These are phyloP conservation scores for Penicillium chermesinum DNA, from an alignment of 495 filamentous ascomycete genomes.

Conservation along the genomic window DNA sequence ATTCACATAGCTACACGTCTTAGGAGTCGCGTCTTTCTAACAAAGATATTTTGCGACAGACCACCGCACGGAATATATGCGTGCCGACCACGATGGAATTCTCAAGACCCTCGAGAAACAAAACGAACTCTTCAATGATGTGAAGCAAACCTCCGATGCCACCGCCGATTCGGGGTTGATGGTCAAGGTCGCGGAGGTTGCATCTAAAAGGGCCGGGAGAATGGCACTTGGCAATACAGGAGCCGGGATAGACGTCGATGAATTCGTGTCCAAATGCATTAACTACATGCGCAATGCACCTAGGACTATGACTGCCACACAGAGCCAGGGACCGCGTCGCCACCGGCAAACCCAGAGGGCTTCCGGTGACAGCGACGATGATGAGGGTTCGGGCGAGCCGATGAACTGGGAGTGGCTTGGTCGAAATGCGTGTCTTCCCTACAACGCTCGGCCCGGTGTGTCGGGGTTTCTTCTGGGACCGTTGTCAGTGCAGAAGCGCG, in stretches of 20 bases:
- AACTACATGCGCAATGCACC: constrained; percentile 71
- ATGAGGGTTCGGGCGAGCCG: constrained; percentile 58
- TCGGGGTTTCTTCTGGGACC: constrained; percentile 86
- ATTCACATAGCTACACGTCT: neutral
- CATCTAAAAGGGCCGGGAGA: constrained; percentile 65
- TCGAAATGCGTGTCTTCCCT: constrained; percentile 63
- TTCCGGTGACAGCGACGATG: constrained; percentile 50
- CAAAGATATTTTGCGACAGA: constrained; percentile 36
- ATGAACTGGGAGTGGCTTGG: constrained; percentile 88
- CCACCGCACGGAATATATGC: constrained; percentile 61
- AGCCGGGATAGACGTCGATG: constrained; percentile 80
- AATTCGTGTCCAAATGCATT: constrained; percentile 89
- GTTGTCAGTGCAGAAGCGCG: constrained; percentile 80
- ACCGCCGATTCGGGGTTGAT: constrained; percentile 82
- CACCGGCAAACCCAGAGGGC: constrained; percentile 29
- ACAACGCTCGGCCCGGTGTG: constrained; percentile 68
- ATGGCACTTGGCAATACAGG: constrained; percentile 63
- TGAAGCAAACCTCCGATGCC: constrained; percentile 91
- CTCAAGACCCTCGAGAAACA: constrained; percentile 56
- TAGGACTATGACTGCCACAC: constrained; percentile 14
- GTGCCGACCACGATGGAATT: constrained; percentile 56
- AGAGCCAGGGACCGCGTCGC: constrained; percentile 29
- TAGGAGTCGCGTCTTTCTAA: constrained; percentile 2
- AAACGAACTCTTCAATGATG: constrained; percentile 58
- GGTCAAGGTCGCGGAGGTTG: constrained; percentile 70